Evolutionary conservation across 2,329 filamentous ascomycete species (phyloP), one percentile per base, ranked within the genome.

Genomic region (Hymenoscyphus repandus): DNA sequence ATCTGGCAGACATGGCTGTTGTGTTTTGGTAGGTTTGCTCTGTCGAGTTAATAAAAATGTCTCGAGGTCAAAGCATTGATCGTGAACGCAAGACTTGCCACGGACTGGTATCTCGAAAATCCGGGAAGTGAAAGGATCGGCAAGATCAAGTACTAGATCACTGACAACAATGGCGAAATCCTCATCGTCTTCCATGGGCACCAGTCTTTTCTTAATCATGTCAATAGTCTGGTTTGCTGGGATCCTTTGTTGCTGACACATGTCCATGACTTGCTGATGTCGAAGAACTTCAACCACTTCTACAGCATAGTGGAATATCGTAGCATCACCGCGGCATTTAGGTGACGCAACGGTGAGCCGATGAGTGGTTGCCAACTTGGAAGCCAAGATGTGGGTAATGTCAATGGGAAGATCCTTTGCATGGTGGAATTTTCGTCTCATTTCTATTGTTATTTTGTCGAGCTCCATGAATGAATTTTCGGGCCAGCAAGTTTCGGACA

Each of bases 11-110:
- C 74, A 75, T 7, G 79, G 80, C 58, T 83, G 76, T 20, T 62
- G 58, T 20, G 69, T 65, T 53, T 75, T 77, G 12, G 70, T 69
- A 5, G 74, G 72, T 38, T 66, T 70, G 20, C 65, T 68, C 18
- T 60, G 65, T 13, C 88, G 81, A 5, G 85, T 88, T 12, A 74
- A 68, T 7, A 99, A 77, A 72, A 89, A 97, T 1, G 80, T 91
- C 17, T 86, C 78, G 6, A 96, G 80, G 65, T 97, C 92, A 64
- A 97, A 96, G 64, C 90, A 96, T 64, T 96, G 89, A 33, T 85
- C 72, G 64, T 99, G 92, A 20, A 73, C 72, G 66, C 93, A 99
- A 2, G 67, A 60, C 6, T 62, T 71, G 22, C 89, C 83, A 27
- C 91, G 84, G 1, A 85, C 88, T 1, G 93, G 92, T 0, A 77